These are phyloP conservation scores for Quercus tomentella DNA, from an alignment of 331 rosid genomes.

Conservation along the genomic window DNA sequence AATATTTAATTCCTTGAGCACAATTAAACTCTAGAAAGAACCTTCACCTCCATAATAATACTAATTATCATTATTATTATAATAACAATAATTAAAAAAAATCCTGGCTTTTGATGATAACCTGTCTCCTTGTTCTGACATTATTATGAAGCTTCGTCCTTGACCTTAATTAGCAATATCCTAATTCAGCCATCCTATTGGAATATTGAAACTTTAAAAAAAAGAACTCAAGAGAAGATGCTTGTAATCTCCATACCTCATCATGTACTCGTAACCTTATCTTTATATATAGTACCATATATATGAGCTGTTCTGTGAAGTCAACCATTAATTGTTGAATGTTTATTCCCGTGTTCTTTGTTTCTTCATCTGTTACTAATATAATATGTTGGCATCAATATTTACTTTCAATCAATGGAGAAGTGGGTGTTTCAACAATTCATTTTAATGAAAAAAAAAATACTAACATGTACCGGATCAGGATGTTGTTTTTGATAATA, in stretches of 20 bases:
- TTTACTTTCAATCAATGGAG: constrained; percentile 29
- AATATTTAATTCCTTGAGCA: constrained; percentile 25
- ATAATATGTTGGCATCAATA: constrained; percentile 57
- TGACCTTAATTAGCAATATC: constrained; percentile 53
- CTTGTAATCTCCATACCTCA: constrained; percentile 56
- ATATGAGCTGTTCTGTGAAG: constrained; percentile 69
- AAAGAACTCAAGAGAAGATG: constrained; percentile 43
- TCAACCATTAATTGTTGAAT: constrained; percentile 37
- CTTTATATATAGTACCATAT: constrained; percentile 39
- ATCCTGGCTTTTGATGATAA: constrained; percentile 35
- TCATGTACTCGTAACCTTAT: constrained; percentile 48
- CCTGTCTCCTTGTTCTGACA: constrained; percentile 56
- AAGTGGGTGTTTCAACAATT: constrained; percentile 16
- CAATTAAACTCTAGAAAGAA: constrained; percentile 27
- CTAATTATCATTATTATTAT: not conserved
- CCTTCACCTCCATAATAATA: constrained; percentile 24
- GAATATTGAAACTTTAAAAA: constrained; percentile 30
- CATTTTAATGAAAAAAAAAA: constrained; percentile 11
- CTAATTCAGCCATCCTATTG: constrained; percentile 53
- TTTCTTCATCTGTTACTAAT: constrained; percentile 31
- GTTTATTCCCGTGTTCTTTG: constrained; percentile 30
- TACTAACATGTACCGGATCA: not conserved
- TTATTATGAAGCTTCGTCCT: constrained; percentile 45
- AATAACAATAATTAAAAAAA: not conserved
- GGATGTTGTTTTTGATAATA: not conserved